Conservation (phyloP, 306 rosid genomes). For the Quercus dentata region DNA sequence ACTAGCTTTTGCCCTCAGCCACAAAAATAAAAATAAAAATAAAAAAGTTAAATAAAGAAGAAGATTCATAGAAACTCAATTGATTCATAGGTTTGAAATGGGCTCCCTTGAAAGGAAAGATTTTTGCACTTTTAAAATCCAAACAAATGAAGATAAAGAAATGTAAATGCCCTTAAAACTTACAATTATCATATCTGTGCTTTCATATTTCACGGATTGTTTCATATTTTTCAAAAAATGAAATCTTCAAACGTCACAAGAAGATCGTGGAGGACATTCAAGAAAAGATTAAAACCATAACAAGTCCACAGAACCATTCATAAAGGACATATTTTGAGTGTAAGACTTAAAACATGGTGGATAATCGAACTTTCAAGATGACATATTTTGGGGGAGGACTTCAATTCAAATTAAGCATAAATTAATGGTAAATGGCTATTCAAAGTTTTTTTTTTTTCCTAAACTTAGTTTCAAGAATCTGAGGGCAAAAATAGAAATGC, state of each 20-base stretch:
- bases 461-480: background rate
- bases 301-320: background rate
- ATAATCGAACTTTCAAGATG: background rate
- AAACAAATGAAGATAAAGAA: background rate
- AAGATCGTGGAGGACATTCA: background rate
- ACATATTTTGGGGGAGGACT: background rate
- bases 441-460: background rate
- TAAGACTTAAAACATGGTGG: background rate
- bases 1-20: too few species aligned
- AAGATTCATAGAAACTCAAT: too few species aligned
- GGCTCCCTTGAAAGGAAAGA: background rate
- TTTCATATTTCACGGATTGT: background rate
- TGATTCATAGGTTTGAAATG: background rate
- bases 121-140: too few species aligned
- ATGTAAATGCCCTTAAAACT: background rate
- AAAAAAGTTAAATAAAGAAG: too few species aligned
- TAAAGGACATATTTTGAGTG: background rate
- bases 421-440: background rate
- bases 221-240: background rate
- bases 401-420: background rate
- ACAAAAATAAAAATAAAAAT: too few species aligned
- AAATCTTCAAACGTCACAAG: background rate
- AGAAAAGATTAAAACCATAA: background rate
- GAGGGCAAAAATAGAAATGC: background rate
- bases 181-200: background rate